phyloP scores from a whole-genome alignment of 805 yeast species.

The Torulaspora indica region DNA sequence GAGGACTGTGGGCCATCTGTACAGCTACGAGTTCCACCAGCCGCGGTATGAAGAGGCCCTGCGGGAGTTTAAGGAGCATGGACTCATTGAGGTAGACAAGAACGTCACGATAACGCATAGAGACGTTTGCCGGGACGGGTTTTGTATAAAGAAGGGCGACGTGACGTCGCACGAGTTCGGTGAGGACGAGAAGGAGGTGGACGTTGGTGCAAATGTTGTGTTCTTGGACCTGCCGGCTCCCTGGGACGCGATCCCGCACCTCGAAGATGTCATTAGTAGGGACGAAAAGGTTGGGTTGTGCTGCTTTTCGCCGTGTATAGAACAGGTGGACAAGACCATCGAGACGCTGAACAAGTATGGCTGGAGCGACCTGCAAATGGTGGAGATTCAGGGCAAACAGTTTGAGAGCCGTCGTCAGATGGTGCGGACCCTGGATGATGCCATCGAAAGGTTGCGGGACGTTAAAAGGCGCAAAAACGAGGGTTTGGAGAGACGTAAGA shows the following conservation, averaged over 20 bases:
- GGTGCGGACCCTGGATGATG: constrained; percentile 77
- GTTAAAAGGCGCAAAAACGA: constrained; percentile 66
- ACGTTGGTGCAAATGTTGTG: constrained; percentile 54
- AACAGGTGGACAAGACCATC: constrained; percentile 87
- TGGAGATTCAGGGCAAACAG: constrained; percentile 76
- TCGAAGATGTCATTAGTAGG: constrained; percentile 52
- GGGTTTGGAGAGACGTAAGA: constrained; percentile 55
- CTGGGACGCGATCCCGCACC: constrained; percentile 87
- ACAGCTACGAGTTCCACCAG: constrained; percentile 88
- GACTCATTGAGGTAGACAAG: constrained; percentile 39
- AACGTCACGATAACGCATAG: constrained; percentile 75
- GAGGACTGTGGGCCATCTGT: constrained; percentile 73
- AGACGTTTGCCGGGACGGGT: constrained; percentile 89
- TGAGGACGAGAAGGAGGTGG: constrained; percentile 27
- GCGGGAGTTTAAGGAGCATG: constrained; percentile 70
- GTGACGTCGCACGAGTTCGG: constrained; percentile 24
- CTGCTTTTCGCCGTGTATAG: constrained; percentile 97
- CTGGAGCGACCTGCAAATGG: constrained; percentile 87
- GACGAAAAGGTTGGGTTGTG: constrained; percentile 64
- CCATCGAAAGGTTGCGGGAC: constrained; percentile 71
- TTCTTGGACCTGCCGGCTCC: constrained; percentile 95
- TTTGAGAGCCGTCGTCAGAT: constrained; percentile 90
- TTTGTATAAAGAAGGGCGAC: constrained; percentile 43
- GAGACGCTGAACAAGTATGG: constrained; percentile 68
- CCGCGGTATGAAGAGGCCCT: constrained; percentile 76